Evolutionary conservation across 1,284 basidiomycete genomes (phyloP).

Genomic region (Takashimella koratensis): DNA sequence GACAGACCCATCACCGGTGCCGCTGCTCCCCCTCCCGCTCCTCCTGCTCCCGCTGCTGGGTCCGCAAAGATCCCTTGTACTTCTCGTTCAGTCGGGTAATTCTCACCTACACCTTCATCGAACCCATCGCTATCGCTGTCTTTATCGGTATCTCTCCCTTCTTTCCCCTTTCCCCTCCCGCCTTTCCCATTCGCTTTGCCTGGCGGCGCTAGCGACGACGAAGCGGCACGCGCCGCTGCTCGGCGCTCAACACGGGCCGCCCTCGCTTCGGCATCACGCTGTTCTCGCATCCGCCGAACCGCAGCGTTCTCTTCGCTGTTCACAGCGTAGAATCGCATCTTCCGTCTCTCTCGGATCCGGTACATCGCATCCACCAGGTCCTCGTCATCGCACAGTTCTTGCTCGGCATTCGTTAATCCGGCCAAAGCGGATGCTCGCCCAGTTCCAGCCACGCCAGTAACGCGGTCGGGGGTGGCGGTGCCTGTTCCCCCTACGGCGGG

Average conservation of each 20-base stretch:
- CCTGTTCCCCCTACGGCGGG: too few relatives aligned
- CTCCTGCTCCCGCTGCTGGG: slow-evolving; percentile 8
- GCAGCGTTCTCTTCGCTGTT: slow-evolving; percentile 12
- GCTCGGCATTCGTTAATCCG: slow-evolving; percentile 4
- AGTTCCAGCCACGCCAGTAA: not conserved
- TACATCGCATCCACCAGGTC: slow-evolving; percentile 16
- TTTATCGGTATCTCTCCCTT: slow-evolving; percentile 1
- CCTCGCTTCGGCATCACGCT: slow-evolving; percentile 1
- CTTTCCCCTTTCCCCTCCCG: slow-evolving; percentile 2
- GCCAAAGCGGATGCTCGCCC: not conserved
- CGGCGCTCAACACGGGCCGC: slow-evolving; percentile 11
- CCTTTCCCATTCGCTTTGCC: not conserved
- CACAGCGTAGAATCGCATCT: slow-evolving; percentile 1
- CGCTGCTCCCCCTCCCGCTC: slow-evolving; percentile 14
- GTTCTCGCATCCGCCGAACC: slow-evolving; percentile 11
- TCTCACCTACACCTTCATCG: slow-evolving; percentile 21
- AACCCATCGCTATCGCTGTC: slow-evolving; percentile 19
- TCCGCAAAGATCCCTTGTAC: slow-evolving; percentile 18
- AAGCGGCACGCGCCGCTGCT: slow-evolving; percentile 6
- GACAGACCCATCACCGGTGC: slow-evolving; percentile 30
- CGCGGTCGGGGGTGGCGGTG: not conserved
- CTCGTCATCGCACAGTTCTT: slow-evolving; percentile 16
- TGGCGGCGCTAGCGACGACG: too few relatives aligned
- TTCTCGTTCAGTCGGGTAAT: slow-evolving; percentile 16
- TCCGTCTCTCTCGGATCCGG: slow-evolving; percentile 5